These are phyloP conservation scores for Boletellus emodensis DNA, from an alignment of 768 basidiomycete species.

Conservation along the genomic window DNA sequence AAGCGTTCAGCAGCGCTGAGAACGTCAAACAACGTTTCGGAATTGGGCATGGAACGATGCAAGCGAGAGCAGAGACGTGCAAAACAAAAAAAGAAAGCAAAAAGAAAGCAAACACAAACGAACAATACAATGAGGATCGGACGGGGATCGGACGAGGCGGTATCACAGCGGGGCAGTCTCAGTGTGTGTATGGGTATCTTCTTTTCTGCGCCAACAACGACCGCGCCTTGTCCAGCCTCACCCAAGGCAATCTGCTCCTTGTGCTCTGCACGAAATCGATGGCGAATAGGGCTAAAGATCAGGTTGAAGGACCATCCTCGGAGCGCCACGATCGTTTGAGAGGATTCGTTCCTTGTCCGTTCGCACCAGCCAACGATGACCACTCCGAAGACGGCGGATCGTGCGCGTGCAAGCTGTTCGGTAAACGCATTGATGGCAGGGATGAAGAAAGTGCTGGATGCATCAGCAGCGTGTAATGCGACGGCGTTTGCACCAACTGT, in stretches of 20 bases:
- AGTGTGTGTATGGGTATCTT: neutral
- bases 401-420: slow-evolving; percentile 15
- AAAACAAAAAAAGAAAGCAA: neutral
- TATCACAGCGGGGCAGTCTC: neutral
- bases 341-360: slow-evolving; percentile 16
- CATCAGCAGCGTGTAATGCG: slow-evolving; percentile 3
- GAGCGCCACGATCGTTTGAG: slow-evolving; percentile 28
- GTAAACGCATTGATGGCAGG: neutral
- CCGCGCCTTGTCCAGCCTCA: neutral
- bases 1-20: too few relatives aligned
- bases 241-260: neutral
- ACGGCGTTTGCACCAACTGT: slow-evolving; percentile 5
- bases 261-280: neutral
- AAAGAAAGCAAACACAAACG: neutral
- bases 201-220: neutral
- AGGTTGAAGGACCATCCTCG: slow-evolving; percentile 19
- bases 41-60: neutral
- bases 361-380: slow-evolving; percentile 29
- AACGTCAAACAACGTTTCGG: too few relatives aligned
- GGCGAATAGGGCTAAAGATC: neutral
- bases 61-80: neutral
- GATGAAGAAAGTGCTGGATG: slow-evolving; percentile 4
- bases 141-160: neutral
- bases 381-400: slow-evolving; percentile 21
- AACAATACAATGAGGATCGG: neutral